Evolutionary conservation across 176 grass and related monocot species (phyloP).

Genomic region (Bromus sterilis): DNA sequence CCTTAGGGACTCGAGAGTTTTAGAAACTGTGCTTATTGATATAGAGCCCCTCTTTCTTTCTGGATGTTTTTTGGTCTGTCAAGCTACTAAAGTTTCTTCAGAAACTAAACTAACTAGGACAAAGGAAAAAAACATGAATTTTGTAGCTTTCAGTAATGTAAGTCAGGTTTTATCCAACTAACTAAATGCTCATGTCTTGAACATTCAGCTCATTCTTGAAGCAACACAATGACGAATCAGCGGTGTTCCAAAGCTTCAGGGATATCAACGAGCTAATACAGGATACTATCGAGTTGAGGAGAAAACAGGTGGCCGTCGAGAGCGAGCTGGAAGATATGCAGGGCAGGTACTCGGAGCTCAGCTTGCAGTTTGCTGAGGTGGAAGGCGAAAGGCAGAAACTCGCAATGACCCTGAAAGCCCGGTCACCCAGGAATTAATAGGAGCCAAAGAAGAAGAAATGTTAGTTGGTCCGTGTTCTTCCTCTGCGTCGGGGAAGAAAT

Average conservation of each 20-base stretch:
- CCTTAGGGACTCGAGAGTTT: background rate
- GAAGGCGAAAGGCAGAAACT: constrained; percentile 90
- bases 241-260: constrained; percentile 85
- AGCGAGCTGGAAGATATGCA: constrained; percentile 84
- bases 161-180: background rate
- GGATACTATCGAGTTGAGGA: constrained; percentile 79
- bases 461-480: background rate
- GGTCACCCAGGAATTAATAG: constrained; percentile 43
- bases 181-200: background rate
- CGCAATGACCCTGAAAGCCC: constrained; percentile 60
- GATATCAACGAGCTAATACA: constrained; percentile 98
- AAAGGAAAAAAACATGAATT: background rate
- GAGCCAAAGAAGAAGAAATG: background rate
- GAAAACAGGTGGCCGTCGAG: constrained; percentile 55
- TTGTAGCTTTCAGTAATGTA: background rate
- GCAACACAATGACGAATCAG: constrained; percentile 80
- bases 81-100: background rate
- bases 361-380: constrained; percentile 85
- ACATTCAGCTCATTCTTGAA: constrained; percentile 79
- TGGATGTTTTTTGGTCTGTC: background rate
- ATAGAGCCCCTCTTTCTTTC: background rate
- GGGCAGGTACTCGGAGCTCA: constrained; percentile 83
- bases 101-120: background rate
- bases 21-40: background rate
- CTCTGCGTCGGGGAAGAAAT: background rate